These are phyloP conservation scores for Hygrocybe coccinea DNA, from an alignment of 768 basidiomycete species.

Conservation along the genomic window DNA sequence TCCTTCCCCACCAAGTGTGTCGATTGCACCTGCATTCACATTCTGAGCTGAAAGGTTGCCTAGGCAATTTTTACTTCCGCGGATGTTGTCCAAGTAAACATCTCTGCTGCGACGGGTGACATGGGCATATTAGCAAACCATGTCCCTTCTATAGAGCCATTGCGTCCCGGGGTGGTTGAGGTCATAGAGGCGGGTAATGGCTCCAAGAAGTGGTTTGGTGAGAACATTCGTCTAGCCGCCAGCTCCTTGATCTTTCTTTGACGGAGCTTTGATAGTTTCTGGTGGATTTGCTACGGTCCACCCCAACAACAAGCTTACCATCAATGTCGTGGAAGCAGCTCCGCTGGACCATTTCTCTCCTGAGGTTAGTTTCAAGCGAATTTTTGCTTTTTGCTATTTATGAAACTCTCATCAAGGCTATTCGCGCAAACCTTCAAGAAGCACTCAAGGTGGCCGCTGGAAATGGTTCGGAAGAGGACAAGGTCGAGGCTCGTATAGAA, in stretches of 20 bases:
- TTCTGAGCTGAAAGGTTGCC: slow-evolving; percentile 10
- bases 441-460: slow-evolving; percentile 77
- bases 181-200: slow-evolving; percentile 76
- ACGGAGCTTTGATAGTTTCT: slow-evolving; percentile 56
- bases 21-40: slow-evolving; percentile 4
- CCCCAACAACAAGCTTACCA: slow-evolving; percentile 92
- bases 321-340: slow-evolving; percentile 96
- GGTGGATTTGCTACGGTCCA: slow-evolving; percentile 97
- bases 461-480: slow-evolving; percentile 88
- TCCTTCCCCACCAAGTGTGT: slow-evolving; percentile 90
- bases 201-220: slow-evolving; percentile 97
- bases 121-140: slow-evolving; percentile 99
- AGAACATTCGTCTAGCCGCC: slow-evolving; percentile 27
- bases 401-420: slow-evolving; percentile 51
- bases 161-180: slow-evolving; percentile 92
- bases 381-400: not conserved
- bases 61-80: slow-evolving; percentile 87
- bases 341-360: slow-evolving; percentile 84
- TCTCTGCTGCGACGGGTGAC: slow-evolving; percentile 90
- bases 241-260: slow-evolving; percentile 1
- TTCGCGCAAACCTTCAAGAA: slow-evolving; percentile 85
- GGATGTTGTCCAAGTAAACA: slow-evolving; percentile 94
- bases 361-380: slow-evolving; percentile 56
- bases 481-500: slow-evolving; percentile 89
- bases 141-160: slow-evolving; percentile 92